phyloP scores from a whole-genome alignment of 495 filamentous ascomycete genomes.

The Neurospora africana region DNA sequence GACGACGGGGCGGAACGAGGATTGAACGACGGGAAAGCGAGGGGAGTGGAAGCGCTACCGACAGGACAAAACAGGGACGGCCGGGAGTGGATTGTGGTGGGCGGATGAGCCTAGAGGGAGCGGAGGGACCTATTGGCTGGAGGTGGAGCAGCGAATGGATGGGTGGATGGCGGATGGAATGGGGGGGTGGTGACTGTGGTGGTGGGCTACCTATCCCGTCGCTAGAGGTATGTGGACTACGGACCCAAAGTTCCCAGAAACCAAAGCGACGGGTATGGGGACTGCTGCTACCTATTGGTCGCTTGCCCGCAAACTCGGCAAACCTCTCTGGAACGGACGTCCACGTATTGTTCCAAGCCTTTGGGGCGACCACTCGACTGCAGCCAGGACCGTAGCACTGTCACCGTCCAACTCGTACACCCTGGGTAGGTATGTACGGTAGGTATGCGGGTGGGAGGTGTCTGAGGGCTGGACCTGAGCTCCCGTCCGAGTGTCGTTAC shows the following conservation, averaged over 20 bases:
- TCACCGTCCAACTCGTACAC: not conserved
- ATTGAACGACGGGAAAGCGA: not conserved
- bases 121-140: not conserved
- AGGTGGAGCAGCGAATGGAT: not conserved
- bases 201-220: not conserved
- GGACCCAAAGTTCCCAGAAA: conserved; percentile 22
- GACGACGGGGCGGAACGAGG: not conserved
- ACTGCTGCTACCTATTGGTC: conserved; percentile 18
- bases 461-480: not conserved
- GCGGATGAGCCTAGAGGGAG: not conserved
- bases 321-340: not conserved
- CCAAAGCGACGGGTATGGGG: conserved; percentile 22
- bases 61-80: not conserved
- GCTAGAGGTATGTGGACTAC: not conserved
- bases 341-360: not conserved
- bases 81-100: not conserved
- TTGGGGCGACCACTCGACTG: conserved; percentile 18
- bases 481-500: not conserved
- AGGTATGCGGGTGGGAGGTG: not conserved
- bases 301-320: conserved; percentile 1
- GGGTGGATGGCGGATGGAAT: not conserved
- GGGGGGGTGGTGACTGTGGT: conserved; percentile 1
- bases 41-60: not conserved
- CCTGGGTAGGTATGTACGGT: not conserved
- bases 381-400: conserved; percentile 11